Evolutionary conservation across 257 asterid genomes (phyloP), one percentile per base, ranked within the genome.

Genomic region (Ballota nigra): DNA sequence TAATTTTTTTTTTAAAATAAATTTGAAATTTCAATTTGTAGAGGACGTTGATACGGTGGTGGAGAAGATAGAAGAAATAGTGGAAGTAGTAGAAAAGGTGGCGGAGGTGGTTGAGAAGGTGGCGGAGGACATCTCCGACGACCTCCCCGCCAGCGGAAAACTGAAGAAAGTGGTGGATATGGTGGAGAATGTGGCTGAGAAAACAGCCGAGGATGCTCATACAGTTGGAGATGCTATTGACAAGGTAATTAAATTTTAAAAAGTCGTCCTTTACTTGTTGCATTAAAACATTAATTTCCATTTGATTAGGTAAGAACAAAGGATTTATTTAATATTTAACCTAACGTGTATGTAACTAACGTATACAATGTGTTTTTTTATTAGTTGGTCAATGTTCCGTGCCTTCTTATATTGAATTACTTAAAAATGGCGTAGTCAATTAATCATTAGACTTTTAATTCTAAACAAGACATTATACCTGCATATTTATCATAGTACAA

Each of bases 121-220:
- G 84, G 89, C 90, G 62, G 96, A 83, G 71, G 79, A 61, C 40
- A 76, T 86, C 64, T 73, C 81, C n/a, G 86, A 59, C 3, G 69
- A 76, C 22, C 77, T 91, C 0, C 86, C 92, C 12, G 85, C 68
- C 3, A 88, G 82, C 61, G 89, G 86, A 64, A 81, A 73, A 38
- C 57, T 86, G 8, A 84, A 63, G 86, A 80, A 69, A 58, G 61
- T 72, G 55, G 78, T 83, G 69, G 79, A 72, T 10, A 8, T 59
- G 1, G 77, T 87, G 45, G 95, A 86, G 80, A 79, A 82, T 23
- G 74, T 77, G 77, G 96, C 96, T 33, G 86, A 86, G 33, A 36
- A 67, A 51, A 69, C 86, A 2, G 86, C 77, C 31, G 68, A 74
- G 63, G 87, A 88, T 68, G 90, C 92, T 72, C 86, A 69, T n/a